Percentiles rank a stretch among this genome's conserved stretches.
These are phyloP conservation scores for Blastomyces emzantsi DNA, from an alignment of 2,329 filamentous ascomycete genomes.

Conservation along the genomic window DNA sequence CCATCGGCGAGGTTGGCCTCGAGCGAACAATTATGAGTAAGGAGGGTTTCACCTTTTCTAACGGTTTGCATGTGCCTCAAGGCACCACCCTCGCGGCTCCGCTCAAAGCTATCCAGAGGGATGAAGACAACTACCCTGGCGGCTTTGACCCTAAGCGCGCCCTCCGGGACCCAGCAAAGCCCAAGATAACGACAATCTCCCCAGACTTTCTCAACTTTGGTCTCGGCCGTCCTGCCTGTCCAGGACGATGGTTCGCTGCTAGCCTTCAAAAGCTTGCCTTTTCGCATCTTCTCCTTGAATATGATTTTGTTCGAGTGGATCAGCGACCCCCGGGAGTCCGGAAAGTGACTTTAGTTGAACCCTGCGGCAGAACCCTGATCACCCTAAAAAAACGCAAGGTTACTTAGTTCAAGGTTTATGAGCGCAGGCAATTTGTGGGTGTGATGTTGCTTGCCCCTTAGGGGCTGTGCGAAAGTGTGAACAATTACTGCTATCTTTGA, in stretches of 20 bases:
- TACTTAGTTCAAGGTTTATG: not conserved
- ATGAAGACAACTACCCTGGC: constrained; percentile 3
- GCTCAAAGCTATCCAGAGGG: constrained; percentile 4
- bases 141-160: constrained; percentile 7
- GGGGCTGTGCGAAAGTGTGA: not conserved
- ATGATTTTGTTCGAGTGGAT: constrained; percentile 6
- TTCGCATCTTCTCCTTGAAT: constrained; percentile 6
- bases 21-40: constrained; percentile 15
- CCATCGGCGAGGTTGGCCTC: constrained; percentile 17
- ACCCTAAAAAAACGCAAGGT: not conserved
- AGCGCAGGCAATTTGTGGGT: not conserved
- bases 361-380: not conserved
- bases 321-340: not conserved
- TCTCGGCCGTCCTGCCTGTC: constrained; percentile 3
- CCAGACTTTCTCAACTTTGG: constrained; percentile 16
- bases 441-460: not conserved
- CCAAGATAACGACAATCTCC: constrained; percentile 13
- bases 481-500: too few relatives aligned
- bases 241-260: constrained; percentile 5
- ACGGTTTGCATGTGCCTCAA: constrained; percentile 16
- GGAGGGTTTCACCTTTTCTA: constrained; percentile 16
- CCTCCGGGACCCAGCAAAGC: not conserved
- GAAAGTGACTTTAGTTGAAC: constrained; percentile 5
- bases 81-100: constrained; percentile 14
- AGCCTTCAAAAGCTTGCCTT: constrained; percentile 5